These are phyloP conservation scores for Suhomyces faveliae DNA, from an alignment of 805 yeast species.

Conservation along the genomic window DNA sequence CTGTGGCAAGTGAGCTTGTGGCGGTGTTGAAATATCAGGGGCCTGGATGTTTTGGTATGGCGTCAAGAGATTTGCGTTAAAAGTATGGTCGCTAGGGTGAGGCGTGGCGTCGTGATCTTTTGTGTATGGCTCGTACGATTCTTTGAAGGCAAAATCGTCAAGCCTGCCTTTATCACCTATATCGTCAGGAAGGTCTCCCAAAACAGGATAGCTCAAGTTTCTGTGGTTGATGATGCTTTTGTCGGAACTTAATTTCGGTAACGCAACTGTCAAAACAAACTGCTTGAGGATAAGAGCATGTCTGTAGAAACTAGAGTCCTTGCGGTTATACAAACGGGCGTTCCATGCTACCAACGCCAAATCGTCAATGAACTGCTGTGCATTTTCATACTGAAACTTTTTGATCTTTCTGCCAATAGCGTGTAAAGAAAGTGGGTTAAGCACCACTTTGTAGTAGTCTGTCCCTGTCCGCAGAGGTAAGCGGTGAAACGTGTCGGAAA, in stretches of 20 bases:
- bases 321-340: conserved; percentile 79
- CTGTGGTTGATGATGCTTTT: conserved; percentile 33
- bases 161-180: conserved; percentile 10
- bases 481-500: conserved; percentile 60
- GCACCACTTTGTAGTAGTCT: conserved; percentile 78
- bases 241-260: conserved; percentile 50
- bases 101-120: conserved; percentile 6
- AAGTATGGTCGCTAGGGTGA: conserved; percentile 1
- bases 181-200: conserved; percentile 68
- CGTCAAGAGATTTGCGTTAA: conserved; percentile 3
- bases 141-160: conserved; percentile 12
- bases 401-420: conserved; percentile 63
- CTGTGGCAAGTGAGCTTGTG: conserved; percentile 1
- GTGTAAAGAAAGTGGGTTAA: conserved; percentile 78
- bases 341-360: conserved; percentile 87
- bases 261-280: conserved; percentile 44
- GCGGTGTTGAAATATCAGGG: background rate
- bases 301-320: conserved; percentile 61
- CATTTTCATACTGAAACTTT: conserved; percentile 50
- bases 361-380: conserved; percentile 73
- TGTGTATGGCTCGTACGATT: conserved; percentile 4
- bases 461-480: conserved; percentile 71
- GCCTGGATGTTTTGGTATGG: conserved; percentile 3
- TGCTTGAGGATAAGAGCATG: conserved; percentile 64
- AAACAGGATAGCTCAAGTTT: conserved; percentile 52